phyloP scores from a whole-genome alignment of 2,329 filamentous ascomycete genomes.

The Xylaria sp. region DNA sequence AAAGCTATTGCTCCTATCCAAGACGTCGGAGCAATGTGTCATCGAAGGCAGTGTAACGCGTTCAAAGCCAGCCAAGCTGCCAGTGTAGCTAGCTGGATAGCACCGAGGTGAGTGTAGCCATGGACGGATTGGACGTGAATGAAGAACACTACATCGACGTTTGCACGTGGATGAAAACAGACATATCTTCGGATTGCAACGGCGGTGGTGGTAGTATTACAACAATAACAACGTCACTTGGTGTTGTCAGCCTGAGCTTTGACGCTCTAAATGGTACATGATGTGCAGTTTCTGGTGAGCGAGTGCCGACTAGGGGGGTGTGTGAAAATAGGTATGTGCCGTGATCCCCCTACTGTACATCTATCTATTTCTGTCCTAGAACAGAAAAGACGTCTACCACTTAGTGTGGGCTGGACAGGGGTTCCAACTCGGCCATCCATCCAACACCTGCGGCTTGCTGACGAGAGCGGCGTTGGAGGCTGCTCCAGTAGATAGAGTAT shows the following conservation, averaged over 20 bases:
- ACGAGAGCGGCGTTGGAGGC: conserved; percentile 37
- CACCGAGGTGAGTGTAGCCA: conserved; percentile 23
- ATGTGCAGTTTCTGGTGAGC: conserved; percentile 34
- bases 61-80: conserved; percentile 23
- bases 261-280: conserved; percentile 22
- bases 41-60: conserved; percentile 31
- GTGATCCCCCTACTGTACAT: conserved; percentile 28
- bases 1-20: conserved; percentile 14
- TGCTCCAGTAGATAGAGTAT: conserved; percentile 34
- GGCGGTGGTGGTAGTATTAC: conserved; percentile 29
- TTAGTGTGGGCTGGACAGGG: conserved; percentile 26
- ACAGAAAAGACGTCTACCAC: conserved; percentile 19
- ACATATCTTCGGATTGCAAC: conserved; percentile 38
- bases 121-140: conserved; percentile 25
- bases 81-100: neutral
- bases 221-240: conserved; percentile 29
- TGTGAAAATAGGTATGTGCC: conserved; percentile 29
- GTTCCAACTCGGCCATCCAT: conserved; percentile 25
- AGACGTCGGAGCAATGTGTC: conserved; percentile 29
- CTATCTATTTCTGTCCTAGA: conserved; percentile 37
- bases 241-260: conserved; percentile 19
- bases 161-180: conserved; percentile 36
- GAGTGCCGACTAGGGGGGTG: conserved; percentile 31
- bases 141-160: conserved; percentile 29
- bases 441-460: conserved; percentile 29